These are phyloP conservation scores for Vachellia collinsii DNA, from an alignment of 306 rosid genomes.

Conservation along the genomic window DNA sequence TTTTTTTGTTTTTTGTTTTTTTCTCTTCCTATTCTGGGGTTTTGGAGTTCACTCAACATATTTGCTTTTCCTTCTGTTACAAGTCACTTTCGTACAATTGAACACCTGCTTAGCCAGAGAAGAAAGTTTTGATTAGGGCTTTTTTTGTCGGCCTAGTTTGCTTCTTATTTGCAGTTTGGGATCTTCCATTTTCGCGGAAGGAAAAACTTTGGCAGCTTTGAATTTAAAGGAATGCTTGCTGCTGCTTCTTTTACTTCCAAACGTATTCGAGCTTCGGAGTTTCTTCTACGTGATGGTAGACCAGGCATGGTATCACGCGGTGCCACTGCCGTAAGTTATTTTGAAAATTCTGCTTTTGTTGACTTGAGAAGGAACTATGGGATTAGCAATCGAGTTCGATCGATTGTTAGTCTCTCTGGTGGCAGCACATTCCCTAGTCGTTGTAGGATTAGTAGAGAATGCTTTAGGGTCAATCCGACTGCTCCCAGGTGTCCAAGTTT, in stretches of 20 bases:
- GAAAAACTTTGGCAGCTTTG: neutral
- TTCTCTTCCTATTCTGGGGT: too few relatives aligned
- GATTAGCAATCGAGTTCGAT: slow-evolving; percentile 36
- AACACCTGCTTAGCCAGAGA: neutral
- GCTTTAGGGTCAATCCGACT: slow-evolving; percentile 20
- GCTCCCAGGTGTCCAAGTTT: slow-evolving; percentile 36
- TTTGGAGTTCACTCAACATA: too few relatives aligned
- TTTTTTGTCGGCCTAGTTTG: neutral
- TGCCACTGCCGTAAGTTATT: neutral
- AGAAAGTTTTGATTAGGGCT: slow-evolving; percentile 13
- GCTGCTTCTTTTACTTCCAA: slow-evolving; percentile 53
- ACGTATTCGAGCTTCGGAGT: slow-evolving; percentile 18
- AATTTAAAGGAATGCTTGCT: slow-evolving; percentile 43
- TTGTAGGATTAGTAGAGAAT: slow-evolving; percentile 10
- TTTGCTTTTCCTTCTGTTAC: neutral
- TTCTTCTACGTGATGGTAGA: slow-evolving; percentile 46
- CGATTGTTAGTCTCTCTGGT: slow-evolving; percentile 38
- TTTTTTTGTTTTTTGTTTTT: too few relatives aligned
- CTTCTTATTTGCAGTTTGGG: neutral
- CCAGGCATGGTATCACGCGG: neutral
- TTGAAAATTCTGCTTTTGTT: slow-evolving; percentile 19
- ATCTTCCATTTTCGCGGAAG: slow-evolving; percentile 2
- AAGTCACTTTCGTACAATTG: neutral
- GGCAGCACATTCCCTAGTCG: slow-evolving; percentile 26
- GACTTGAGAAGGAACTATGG: slow-evolving; percentile 7